A percentile compares a stretch with the other conserved stretches of the same genome.
Evolutionary conservation across 208 protist species (phyloP).

Genomic region (Porcisia hertigi): DNA sequence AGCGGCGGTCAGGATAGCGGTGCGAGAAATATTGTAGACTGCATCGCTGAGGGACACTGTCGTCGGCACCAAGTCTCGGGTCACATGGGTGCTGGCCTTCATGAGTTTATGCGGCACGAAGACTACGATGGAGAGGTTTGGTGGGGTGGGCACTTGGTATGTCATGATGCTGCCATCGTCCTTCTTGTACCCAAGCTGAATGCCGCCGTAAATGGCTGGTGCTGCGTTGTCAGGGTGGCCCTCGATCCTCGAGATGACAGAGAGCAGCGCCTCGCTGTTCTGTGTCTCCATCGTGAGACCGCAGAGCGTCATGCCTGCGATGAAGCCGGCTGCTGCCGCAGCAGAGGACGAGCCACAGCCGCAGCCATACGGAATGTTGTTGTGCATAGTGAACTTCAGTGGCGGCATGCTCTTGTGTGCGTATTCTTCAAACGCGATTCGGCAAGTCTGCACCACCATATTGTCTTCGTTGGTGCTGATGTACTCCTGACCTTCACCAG

Average conservation of each 20-base stretch:
- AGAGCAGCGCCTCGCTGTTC: conserved; percentile 73
- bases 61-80: conserved; percentile 74
- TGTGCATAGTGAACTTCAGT: conserved; percentile 82
- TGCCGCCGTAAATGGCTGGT: conserved; percentile 93
- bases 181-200: conserved; percentile 85
- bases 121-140: conserved; percentile 80
- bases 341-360: conserved; percentile 91
- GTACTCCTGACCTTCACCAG: conserved; percentile 80
- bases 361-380: conserved; percentile 91
- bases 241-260: conserved; percentile 86
- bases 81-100: conserved; percentile 88
- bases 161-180: conserved; percentile 49
- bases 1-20: conserved; percentile 86
- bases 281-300: conserved; percentile 80
- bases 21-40: conserved; percentile 92
- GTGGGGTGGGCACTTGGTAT: conserved; percentile 78
- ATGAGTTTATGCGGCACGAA: conserved; percentile 89
- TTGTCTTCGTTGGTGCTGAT: conserved; percentile 77
- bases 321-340: conserved; percentile 88
- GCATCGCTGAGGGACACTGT: conserved; percentile 73
- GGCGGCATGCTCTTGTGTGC: conserved; percentile 80
- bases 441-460: conserved; percentile 80
- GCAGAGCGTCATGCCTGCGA: conserved; percentile 87
- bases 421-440: conserved; percentile 74
- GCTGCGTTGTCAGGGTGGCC: conserved; percentile 94